phyloP scores from a whole-genome alignment of 1,284 basidiomycete species.

The Ganoderma multipileum region DNA sequence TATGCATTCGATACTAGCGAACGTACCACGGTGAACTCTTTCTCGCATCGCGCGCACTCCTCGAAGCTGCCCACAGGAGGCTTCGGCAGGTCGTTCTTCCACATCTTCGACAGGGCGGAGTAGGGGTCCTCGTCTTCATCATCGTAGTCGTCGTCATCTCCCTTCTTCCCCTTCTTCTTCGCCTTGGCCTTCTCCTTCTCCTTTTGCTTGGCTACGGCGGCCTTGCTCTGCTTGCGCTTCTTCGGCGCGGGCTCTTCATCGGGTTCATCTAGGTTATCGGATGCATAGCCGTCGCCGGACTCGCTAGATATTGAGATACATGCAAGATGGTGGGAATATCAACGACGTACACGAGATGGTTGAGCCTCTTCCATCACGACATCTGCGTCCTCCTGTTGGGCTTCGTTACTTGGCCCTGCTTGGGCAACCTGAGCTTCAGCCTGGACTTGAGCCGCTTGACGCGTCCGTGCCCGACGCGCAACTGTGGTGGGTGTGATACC shows the following conservation, averaged over 20 bases:
- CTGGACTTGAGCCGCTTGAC: slow-evolving; percentile 37
- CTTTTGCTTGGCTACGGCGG: slow-evolving; percentile 47
- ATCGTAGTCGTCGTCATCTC: slow-evolving; percentile 49
- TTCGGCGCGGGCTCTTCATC: slow-evolving; percentile 49
- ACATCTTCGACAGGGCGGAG: slow-evolving; percentile 65
- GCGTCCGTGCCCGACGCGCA: slow-evolving; percentile 61
- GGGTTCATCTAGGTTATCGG: slow-evolving; percentile 75
- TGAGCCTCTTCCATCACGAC: slow-evolving; percentile 45
- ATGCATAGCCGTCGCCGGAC: slow-evolving; percentile 62
- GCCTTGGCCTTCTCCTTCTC: slow-evolving; percentile 56
- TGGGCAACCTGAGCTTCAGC: slow-evolving; percentile 37
- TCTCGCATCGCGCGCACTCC: slow-evolving; percentile 82
- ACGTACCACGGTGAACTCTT: slow-evolving; percentile 90
- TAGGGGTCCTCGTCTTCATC: slow-evolving; percentile 57
- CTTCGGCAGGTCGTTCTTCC: slow-evolving; percentile 53
- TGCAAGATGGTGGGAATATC: not conserved
- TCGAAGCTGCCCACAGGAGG: slow-evolving; percentile 84
- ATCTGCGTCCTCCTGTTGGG: slow-evolving; percentile 32
- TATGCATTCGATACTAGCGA: not conserved
- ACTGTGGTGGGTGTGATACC: slow-evolving; percentile 80
- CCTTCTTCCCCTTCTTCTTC: slow-evolving; percentile 46
- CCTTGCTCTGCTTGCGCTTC: slow-evolving; percentile 53
- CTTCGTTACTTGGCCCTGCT: slow-evolving; percentile 55
- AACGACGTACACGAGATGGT: slow-evolving; percentile 24
- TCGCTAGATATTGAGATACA: slow-evolving; percentile 33